Base-by-base conservation (phyloP, 305 asterid species). In the Solanum hybrid region DNA sequence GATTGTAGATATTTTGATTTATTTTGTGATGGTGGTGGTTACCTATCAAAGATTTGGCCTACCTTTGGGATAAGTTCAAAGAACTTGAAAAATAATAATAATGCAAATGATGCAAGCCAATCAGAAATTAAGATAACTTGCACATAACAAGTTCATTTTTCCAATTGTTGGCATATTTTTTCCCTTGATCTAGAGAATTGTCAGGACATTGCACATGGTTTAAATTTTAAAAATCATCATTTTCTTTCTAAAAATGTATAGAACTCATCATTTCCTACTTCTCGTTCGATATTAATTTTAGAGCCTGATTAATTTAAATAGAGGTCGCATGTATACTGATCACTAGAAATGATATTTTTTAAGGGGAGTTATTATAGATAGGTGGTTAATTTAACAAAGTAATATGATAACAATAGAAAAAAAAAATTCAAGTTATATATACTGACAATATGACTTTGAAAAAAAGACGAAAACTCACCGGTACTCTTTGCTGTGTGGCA, bases 401-500 rank as follows among this genome's bases (percentile, higher is more conserved):
- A 81, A 8, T 67, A 57, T 18, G 11, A 57, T 3, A 7, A 18
- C 0, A 18, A 57, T 18, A 1, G 24, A 5, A 51, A 57, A 57
- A 14, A 8, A 7, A 7, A 57, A 29, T 51, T 57, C 0, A 61
- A 61, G 0, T 61, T 20, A 61, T 61, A 61, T 20, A 20, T 20
- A 61, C 26, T 61, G 0, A 3, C 1, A 18, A 6, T 4, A 67
- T 67, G 1, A 67, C 0, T 4, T 5, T 7, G 8, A 67, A 0
- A 8, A 61, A 61, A 8, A 61, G 20, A 18, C 1, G 26, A 61
- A 57, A 57, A 93, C 97, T 92, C 67, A 97, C 99, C 97, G 95
- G 95, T 91, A 95, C 26, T 97, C 93, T 75, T 95, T 95, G 96
- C 96, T 97, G 80, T 96, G 99, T 5, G 99, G 98, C 89, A 97